Evolutionary conservation across 73 alveolate species (phyloP).

Genomic region (Symbiodinium natans): DNA sequence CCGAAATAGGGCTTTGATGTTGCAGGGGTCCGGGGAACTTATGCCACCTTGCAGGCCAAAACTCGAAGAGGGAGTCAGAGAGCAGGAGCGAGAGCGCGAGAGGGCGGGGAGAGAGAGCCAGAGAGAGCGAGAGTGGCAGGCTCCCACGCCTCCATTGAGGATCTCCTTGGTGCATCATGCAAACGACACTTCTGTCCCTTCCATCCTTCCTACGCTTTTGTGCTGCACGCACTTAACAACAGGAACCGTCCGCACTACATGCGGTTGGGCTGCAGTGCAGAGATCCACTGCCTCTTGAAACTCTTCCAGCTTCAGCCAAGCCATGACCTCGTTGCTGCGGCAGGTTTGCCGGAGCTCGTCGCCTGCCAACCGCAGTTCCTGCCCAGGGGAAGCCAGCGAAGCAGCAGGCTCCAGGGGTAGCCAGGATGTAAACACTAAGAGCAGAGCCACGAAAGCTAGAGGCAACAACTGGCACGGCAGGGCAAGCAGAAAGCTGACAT

Average conservation of each 20-base stretch:
- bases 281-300: slow-evolving; percentile 32
- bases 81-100: not conserved
- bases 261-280: slow-evolving; percentile 27
- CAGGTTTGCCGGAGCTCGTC: slow-evolving; percentile 11
- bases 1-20: slow-evolving; percentile 64
- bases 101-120: not conserved
- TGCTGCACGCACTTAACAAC: no score
- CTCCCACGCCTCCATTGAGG: slow-evolving; percentile 26
- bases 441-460: no score
- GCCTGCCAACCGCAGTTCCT: slow-evolving; percentile 22
- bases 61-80: not conserved
- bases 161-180: slow-evolving; percentile 36
- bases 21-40: not conserved
- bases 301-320: slow-evolving; percentile 66
- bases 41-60: slow-evolving; percentile 27
- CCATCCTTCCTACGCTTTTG: no score
- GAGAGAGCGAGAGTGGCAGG: not conserved
- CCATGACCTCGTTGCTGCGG: slow-evolving; percentile 70
- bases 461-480: not conserved
- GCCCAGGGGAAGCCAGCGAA: not conserved
- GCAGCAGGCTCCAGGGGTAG: not conserved
- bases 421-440: not conserved
- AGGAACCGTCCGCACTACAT: not conserved
- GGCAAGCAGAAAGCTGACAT: not conserved
- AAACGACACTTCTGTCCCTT: no score